phyloP scores from a whole-genome alignment of 2,329 filamentous ascomycete genomes.

The Lecanicillium sp. region DNA sequence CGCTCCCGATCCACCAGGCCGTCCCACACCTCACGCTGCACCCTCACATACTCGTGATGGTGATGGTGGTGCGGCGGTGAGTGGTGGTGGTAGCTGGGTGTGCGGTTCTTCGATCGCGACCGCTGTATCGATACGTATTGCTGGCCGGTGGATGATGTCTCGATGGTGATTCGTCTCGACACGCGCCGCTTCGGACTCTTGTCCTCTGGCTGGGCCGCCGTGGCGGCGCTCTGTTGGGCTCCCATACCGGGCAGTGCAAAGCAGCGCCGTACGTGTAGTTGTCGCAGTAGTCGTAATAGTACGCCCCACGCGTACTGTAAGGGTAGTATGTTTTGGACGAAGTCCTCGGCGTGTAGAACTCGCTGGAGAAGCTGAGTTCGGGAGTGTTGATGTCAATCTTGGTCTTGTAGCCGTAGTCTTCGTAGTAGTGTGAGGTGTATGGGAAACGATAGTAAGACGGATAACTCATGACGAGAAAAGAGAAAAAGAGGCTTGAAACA shows the following conservation, averaged over 20 bases:
- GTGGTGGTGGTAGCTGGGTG: slow-evolving; percentile 21
- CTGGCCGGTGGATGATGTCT: slow-evolving; percentile 28
- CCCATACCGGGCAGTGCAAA: slow-evolving; percentile 13
- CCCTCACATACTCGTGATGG: slow-evolving; percentile 30
- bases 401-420: not conserved
- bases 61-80: slow-evolving; percentile 21
- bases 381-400: slow-evolving; percentile 1
- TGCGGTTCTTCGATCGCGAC: slow-evolving; percentile 29
- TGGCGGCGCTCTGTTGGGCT: slow-evolving; percentile 12
- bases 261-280: slow-evolving; percentile 6
- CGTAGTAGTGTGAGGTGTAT: not conserved
- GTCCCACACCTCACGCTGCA: slow-evolving; percentile 33
- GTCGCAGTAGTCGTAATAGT: not conserved
- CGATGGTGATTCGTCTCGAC: slow-evolving; percentile 32
- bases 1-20: slow-evolving; percentile 31
- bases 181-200: slow-evolving; percentile 20
- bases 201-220: slow-evolving; percentile 6
- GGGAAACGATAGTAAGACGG: not conserved
- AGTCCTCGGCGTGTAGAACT: not conserved
- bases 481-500: no score
- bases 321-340: no score
- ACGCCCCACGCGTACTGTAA: not conserved
- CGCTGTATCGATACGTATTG: slow-evolving; percentile 36
- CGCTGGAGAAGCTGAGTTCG: not conserved
- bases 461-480: not conserved